Evolutionary conservation across 306 rosid genomes (phyloP).

Genomic region (Dicorynia guianensis): DNA sequence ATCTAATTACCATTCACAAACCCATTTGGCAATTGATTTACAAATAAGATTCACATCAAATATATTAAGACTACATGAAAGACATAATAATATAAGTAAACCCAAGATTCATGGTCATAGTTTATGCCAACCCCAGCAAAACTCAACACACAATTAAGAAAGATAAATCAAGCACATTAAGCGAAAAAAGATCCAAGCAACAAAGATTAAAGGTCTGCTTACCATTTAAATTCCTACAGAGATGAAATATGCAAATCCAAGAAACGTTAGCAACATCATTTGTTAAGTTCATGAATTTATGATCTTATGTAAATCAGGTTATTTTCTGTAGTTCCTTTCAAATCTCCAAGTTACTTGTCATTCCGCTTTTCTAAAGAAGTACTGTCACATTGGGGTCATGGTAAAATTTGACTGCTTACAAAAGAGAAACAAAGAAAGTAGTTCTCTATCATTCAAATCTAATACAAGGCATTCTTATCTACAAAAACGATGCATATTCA

Average conservation of each 20-base stretch:
- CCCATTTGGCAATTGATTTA: too few relatives aligned
- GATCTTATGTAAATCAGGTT: neutral
- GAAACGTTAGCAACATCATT: neutral
- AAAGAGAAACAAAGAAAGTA: neutral
- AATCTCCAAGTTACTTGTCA: neutral
- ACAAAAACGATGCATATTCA: slow-evolving; percentile 5
- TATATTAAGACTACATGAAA: neutral
- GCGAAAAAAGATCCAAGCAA: too few relatives aligned
- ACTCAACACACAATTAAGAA: neutral
- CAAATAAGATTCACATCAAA: neutral
- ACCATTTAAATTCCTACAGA: too few relatives aligned
- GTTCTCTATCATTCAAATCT: slow-evolving; percentile 18
- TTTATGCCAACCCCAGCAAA: neutral
- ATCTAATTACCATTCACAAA: too few relatives aligned
- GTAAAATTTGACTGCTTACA: slow-evolving; percentile 16
- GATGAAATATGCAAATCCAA: too few relatives aligned
- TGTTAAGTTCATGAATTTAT: neutral
- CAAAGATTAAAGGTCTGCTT: too few relatives aligned
- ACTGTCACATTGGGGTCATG: neutral
- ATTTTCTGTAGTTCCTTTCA: neutral
- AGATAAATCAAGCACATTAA: too few relatives aligned
- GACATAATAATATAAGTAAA: neutral
- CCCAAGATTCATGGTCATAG: neutral
- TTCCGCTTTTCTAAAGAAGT: slow-evolving; percentile 9
- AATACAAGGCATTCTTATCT: slow-evolving; percentile 9